Evolutionary conservation across 2,329 filamentous ascomycete species (phyloP), one percentile per base, ranked within the genome.

Genomic region (Fusarium sp.): DNA sequence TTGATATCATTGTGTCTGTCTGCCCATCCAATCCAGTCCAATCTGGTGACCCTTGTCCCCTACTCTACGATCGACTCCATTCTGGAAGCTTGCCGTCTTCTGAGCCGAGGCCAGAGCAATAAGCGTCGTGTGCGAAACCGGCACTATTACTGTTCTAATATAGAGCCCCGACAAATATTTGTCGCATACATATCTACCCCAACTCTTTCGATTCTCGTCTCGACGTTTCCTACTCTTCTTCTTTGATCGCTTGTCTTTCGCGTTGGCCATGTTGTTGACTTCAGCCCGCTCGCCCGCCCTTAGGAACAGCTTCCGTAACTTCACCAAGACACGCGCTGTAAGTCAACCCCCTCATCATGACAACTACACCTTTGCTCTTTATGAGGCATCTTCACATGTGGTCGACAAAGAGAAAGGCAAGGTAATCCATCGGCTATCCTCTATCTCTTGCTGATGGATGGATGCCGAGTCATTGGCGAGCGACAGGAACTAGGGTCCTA

Each of bases 241-340:
- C 50, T 54, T 46, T 60, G 56, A 35, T 52, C 40, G 40, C 61
- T 58, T 46, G 64, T 64, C 47, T 49, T 67, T 67, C 38, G 57
- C 33, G 63, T 69, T 69, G 79, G 81, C 80, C 79, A 82, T 82
- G 81, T 82, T 82, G 81, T 82, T 82, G 68, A 77, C 77, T 74
- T 76, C 76, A 72, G 75, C 78, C 64, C 81, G 80, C 72, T 79
- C 80, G 56, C 71, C 76, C 64, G 75, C 75, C 71, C 71, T 82
- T 63, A 81, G 80, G 77, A 82, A 78, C 71, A 80, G 76, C 71
- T 75, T 81, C 73, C 79, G 78, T 76, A 77, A 76, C 69, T 69
- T 80, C 67, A 77, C 67, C 56, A 77, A 76, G 71, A 69, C 80
- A 61, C 76, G 76, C 64, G 67, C 75, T 30, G 76, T 78, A 40